These are phyloP conservation scores for Rhizopogon salebrosus DNA, from an alignment of 768 basidiomycete species.

Conservation along the genomic window DNA sequence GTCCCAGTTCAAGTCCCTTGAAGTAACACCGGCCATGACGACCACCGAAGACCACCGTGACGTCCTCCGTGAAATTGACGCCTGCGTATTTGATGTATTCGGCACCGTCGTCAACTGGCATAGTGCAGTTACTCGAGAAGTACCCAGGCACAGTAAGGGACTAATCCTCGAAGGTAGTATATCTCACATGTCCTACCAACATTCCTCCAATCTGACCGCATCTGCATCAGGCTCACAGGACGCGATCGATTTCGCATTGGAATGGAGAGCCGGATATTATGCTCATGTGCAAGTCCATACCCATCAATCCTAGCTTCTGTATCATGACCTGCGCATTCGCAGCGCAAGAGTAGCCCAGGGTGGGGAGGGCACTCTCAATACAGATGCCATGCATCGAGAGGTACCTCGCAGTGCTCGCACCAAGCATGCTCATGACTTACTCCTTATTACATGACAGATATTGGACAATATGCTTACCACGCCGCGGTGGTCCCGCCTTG, in stretches of 20 bases:
- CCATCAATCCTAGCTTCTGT: background rate
- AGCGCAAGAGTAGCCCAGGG: slow-evolving; percentile 42
- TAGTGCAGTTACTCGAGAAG: slow-evolving; percentile 16
- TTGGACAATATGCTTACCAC: slow-evolving; percentile 49
- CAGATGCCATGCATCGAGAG: slow-evolving; percentile 54
- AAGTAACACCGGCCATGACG: background rate
- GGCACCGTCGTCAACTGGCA: slow-evolving; percentile 47
- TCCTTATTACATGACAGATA: slow-evolving; percentile 32
- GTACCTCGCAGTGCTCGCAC: slow-evolving; percentile 19
- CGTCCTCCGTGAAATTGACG: slow-evolving; percentile 29
- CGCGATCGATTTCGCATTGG: slow-evolving; percentile 39
- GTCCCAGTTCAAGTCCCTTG: background rate
- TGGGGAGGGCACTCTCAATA: slow-evolving; percentile 41
- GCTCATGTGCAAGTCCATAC: slow-evolving; percentile 15
- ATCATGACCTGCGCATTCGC: background rate
- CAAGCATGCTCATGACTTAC: background rate
- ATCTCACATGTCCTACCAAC: background rate
- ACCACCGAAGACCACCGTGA: background rate
- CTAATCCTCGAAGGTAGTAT: slow-evolving; percentile 11
- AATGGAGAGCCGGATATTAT: slow-evolving; percentile 53
- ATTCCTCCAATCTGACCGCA: background rate
- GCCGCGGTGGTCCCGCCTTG: slow-evolving; percentile 48
- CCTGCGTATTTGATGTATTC: slow-evolving; percentile 44
- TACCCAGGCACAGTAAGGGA: slow-evolving; percentile 11
- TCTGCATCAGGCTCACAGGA: slow-evolving; percentile 12